Percentiles rank a stretch among this genome's conserved stretches.
Evolutionary conservation across 129 eudicot genomes (phyloP).

Genomic region (Sambucus nigra): DNA sequence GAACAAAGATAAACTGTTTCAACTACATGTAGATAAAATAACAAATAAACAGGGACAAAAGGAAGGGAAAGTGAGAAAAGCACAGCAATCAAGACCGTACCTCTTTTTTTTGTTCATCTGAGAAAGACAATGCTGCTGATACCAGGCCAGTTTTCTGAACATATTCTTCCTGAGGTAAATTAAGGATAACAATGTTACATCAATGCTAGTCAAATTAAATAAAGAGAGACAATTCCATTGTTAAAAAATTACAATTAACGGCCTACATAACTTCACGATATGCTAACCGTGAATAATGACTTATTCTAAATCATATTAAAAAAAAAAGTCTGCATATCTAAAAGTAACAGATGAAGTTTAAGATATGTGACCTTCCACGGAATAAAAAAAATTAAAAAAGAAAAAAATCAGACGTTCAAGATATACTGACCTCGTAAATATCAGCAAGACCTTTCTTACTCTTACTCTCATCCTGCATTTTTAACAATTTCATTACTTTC

Average conservation of each 20-base stretch:
- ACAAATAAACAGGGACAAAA: too few relatives aligned
- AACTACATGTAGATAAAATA: too few relatives aligned
- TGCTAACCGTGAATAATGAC: background rate
- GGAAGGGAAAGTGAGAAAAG: background rate
- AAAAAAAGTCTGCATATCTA: background rate
- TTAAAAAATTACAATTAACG: background rate
- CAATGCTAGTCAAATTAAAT: background rate
- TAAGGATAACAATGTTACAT: conserved; percentile 2
- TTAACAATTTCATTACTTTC: background rate
- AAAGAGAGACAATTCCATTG: background rate
- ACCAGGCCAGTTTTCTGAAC: conserved; percentile 78
- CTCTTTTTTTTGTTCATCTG: conserved; percentile 85
- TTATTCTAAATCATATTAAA: background rate
- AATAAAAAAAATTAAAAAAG: too few relatives aligned
- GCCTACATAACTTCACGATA: background rate
- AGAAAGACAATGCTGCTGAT: conserved; percentile 59
- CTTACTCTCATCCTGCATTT: conserved; percentile 82
- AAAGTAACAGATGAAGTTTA: too few relatives aligned
- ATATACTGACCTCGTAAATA: conserved; percentile 67
- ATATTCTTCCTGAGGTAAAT: conserved; percentile 69
- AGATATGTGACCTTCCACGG: too few relatives aligned
- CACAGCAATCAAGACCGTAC: conserved; percentile 15
- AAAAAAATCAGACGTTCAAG: background rate
- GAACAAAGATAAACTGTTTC: too few relatives aligned
- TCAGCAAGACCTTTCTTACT: conserved; percentile 95